Base-by-base conservation (phyloP, 2,329 filamentous ascomycete species). In the Hymenoscyphus scutula region DNA sequence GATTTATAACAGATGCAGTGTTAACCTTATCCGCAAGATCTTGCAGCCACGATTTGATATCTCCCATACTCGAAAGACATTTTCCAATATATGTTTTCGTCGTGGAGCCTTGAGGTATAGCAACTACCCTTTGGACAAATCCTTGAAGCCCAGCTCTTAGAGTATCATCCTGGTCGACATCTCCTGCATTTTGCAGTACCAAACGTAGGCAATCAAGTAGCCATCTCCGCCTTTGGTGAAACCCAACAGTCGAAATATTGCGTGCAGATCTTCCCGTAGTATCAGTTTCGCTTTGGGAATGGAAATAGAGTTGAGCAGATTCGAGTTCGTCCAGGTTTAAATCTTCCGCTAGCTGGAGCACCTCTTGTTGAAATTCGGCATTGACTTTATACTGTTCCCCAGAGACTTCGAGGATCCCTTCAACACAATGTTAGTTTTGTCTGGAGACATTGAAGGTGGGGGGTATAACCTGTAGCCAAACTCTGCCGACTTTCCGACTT, bases 271-370 rank as follows among this genome's bases (percentile, higher is more conserved):
- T 86, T 64, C 91, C 91, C 5, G 92, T 80, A 17, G 84, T 80
- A 53, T 84, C 81, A 17, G 86, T 82, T 69, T 93, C 88, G 41
- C 86, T 83, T 73, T 91, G 84, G 19, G 90, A 87, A 61, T 89
- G 87, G 58, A 96, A 79, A 62, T 96, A 85, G 57, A 95, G 84
- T 68, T 84, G 83, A 10, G 92, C 90, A 19, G 94, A 89, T 70
- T 95, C 86, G 62, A 96, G 75, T 76, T 99, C 96, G 77, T 99
- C 93, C 59, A 99, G 81, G 71, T 97, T 88, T 65, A 97, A 81
- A 69, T 92, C 91, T 75, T 98, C 93, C 61, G 94, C 90, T 41
- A 99, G 81, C 70, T 91, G 85, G 34, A 96, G 81, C 27, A 88
- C 85, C 69, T 89, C 87, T 75, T 97, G 89, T 73, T 94, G 87